Percentiles rank a stretch among this genome's conserved stretches.
These are phyloP conservation scores for Penicillium crustosum DNA, from an alignment of 2,329 filamentous ascomycete genomes.

Conservation along the genomic window DNA sequence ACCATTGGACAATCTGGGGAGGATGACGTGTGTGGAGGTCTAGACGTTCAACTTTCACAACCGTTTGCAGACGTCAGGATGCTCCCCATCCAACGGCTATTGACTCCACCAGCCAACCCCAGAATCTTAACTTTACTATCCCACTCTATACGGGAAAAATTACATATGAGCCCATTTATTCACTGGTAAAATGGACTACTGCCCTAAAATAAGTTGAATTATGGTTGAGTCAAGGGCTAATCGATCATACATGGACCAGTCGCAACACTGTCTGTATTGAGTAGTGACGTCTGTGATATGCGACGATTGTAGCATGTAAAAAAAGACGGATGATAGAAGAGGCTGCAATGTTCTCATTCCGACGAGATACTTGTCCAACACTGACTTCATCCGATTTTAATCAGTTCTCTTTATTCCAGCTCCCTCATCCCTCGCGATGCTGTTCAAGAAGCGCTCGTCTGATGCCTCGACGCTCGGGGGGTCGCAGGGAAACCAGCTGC, in stretches of 20 bases:
- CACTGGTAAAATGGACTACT: not conserved
- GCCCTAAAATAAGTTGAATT: not conserved
- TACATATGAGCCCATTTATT: not conserved
- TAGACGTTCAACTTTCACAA: not conserved
- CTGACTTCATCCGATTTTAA: not conserved
- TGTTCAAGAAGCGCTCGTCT: conserved; percentile 14
- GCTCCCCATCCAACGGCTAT: conserved; percentile 3
- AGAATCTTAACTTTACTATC: conserved; percentile 16
- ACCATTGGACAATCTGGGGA: conserved; percentile 6
- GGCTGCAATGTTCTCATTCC: not conserved
- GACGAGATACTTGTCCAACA: not conserved
- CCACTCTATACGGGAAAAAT: not conserved
- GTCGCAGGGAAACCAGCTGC: conserved; percentile 24
- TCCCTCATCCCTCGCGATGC: conserved; percentile 1
- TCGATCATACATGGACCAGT: conserved; percentile 18
- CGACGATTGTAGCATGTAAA: not conserved
- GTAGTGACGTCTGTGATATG: conserved; percentile 20
- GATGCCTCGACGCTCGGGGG: conserved; percentile 15
- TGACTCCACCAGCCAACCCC: not conserved
- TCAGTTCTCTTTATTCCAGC: not conserved
- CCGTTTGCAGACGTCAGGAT: conserved; percentile 11
- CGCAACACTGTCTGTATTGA: not conserved
- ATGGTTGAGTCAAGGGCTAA: not conserved
- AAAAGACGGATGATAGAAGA: not conserved
- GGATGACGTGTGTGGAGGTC: not conserved